These are phyloP conservation scores for Scheffersomyces lignicola DNA, from an alignment of 1,139 yeast genomes.

Conservation along the genomic window DNA sequence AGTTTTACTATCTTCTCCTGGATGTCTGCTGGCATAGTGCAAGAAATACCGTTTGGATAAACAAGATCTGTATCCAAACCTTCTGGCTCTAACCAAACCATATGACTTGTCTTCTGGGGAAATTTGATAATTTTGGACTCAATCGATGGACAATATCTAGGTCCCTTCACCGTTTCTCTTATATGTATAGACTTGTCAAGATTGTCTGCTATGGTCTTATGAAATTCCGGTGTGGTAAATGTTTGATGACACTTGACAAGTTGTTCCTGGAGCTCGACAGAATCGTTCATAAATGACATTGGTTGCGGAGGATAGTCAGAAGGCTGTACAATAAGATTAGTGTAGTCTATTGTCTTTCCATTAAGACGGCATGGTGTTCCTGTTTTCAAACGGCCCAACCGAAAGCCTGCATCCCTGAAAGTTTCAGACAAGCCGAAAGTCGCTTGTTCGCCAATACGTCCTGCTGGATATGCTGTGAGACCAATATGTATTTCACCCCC, in stretches of 20 bases:
- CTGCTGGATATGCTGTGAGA: constrained; percentile 74
- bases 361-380: constrained; percentile 96
- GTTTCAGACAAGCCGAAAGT: constrained; percentile 88
- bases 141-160: constrained; percentile 95
- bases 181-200: constrained; percentile 86
- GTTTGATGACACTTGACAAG: constrained; percentile 79
- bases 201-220: constrained; percentile 65
- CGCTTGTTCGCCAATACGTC: constrained; percentile 90
- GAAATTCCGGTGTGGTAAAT: constrained; percentile 72
- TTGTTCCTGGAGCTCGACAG: constrained; percentile 55
- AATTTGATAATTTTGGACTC: constrained; percentile 87
- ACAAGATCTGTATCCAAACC: constrained; percentile 82
- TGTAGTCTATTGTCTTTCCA: constrained; percentile 67
- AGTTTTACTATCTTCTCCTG: constrained; percentile 71
- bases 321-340: constrained; percentile 58
- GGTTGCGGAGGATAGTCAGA: constrained; percentile 85
- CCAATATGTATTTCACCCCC: constrained; percentile 97
- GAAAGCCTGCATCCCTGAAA: constrained; percentile 71
- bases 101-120: constrained; percentile 71
- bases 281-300: constrained; percentile 82
- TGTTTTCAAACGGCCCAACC: constrained; percentile 87
- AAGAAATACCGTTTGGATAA: constrained; percentile 95
- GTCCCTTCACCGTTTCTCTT: constrained; percentile 92
- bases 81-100: constrained; percentile 96
- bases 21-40: constrained; percentile 94